Base-by-base conservation (phyloP, 208 protist species). In the Acanthamoeba healyi region DNA sequence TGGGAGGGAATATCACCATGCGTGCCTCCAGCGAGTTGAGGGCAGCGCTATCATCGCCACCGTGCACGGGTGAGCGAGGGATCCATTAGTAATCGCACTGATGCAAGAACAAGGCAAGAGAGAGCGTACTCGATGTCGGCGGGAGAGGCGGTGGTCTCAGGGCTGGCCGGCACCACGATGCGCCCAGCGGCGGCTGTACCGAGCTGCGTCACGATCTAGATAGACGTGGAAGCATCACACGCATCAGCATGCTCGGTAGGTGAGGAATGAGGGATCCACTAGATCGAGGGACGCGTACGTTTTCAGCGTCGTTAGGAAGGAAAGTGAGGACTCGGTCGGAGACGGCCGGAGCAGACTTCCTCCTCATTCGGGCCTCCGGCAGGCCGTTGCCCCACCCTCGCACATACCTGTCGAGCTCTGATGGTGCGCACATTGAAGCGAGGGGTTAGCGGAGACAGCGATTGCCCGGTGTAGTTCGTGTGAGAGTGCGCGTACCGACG, bases 371-470 rank as follows among this genome's bases (percentile, higher is more conserved):
- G 38, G 40, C 72, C 42, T 82, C 72, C 24, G 72, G 38, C 72
- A 82, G 40, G 72, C 72, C 72, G 40, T 82, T 82, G 42, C 72
- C 72, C 32, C 38, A 82, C 15, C 24, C 72, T 34, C 72, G 72
- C 72, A 82, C 72, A 22, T 82, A 82, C 38, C 24, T 82, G 42
- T 82, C 72, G 38, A 82, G 24, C 40, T 82, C 72, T 82, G 38
- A 24, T 12, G 12, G 12, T 4, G 44, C 56, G 4, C 56, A 65
- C 56, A 65, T 7, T n/a, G 24, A 4, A 5, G 26, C 3, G 15
- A 17, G 15, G n/a, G 56, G 3, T 32, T 22, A 65, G n/a, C 56
- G 26, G 4, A 22, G 56, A n/a, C n/a, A n/a, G n/a, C n/a, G n/a
- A n/a, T n/a, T n/a, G n/a, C n/a, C n/a, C n/a, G n/a, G n/a, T n/a